Percentiles rank a stretch among this genome's conserved stretches.
Evolutionary conservation across 1,284 basidiomycete species (phyloP).

Genomic region (Tilletia setariae): DNA sequence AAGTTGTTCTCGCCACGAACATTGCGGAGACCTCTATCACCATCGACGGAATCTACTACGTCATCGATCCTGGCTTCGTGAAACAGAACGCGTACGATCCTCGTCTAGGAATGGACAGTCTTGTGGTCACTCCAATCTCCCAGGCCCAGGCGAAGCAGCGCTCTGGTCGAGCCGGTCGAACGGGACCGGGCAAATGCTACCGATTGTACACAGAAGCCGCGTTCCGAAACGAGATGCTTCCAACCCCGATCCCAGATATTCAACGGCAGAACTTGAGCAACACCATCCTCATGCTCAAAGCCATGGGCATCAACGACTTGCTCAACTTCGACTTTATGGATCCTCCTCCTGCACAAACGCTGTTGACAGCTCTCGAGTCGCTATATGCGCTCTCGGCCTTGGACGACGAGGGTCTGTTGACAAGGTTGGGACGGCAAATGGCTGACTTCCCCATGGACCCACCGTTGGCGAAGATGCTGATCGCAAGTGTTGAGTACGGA

Average conservation of each 20-base stretch:
- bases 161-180: conserved; percentile 90
- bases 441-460: conserved; percentile 98
- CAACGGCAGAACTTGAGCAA: conserved; percentile 89
- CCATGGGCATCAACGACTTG: conserved; percentile 98
- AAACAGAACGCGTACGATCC: conserved; percentile 99
- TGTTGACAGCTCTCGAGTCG: conserved; percentile 88
- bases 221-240: conserved; percentile 96
- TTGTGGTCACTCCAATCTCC: conserved; percentile 97
- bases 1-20: conserved; percentile 97
- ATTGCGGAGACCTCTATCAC: conserved; percentile 98
- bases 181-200: conserved; percentile 97
- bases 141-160: conserved; percentile 96
- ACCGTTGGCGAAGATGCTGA: conserved; percentile 87
- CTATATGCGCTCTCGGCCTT: conserved; percentile 91
- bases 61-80: conserved; percentile 94
- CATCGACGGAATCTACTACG: conserved; percentile 98
- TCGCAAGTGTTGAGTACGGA: conserved; percentile 83
- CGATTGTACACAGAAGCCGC: conserved; percentile 96
- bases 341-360: conserved; percentile 90
- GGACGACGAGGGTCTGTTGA: conserved; percentile 93
- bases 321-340: conserved; percentile 99
- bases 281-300: conserved; percentile 92
- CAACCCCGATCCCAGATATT: conserved; percentile 96
- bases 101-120: conserved; percentile 93
- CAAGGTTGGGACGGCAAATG: conserved; percentile 93